Conservation (phyloP, 1,284 basidiomycete species). For the Polyporus tsugae region DNA sequence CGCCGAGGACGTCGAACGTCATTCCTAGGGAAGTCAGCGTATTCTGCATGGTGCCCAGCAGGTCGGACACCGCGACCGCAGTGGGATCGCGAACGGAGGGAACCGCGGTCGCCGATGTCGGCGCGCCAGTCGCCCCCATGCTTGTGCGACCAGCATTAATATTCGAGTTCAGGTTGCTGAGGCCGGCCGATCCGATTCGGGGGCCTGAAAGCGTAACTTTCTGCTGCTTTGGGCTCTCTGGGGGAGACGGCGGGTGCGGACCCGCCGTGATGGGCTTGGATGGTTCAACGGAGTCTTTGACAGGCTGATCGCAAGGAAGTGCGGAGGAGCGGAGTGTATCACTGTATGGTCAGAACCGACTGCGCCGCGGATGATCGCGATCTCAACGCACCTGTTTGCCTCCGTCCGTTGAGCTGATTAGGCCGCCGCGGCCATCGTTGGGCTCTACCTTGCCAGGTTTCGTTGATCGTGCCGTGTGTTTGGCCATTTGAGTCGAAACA, state of each 20-base stretch:
- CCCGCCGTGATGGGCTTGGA: not conserved
- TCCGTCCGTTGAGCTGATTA: not conserved
- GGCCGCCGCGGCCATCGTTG: too few species aligned
- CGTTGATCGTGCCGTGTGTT: not conserved
- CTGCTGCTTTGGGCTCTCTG: not conserved
- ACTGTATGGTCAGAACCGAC: not conserved
- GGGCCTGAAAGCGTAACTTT: not conserved
- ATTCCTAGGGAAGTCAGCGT: constrained; percentile 48
- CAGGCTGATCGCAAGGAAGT: not conserved
- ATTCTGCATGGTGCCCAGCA: constrained; percentile 53
- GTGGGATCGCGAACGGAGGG: constrained; percentile 29
- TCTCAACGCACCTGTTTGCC: not conserved
- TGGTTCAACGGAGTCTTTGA: not conserved
- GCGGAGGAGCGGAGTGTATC: not conserved
- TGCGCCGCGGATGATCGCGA: not conserved
- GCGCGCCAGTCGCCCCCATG: not conserved
- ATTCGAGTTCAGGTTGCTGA: not conserved
- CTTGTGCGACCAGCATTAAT: not conserved
- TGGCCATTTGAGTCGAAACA: not conserved
- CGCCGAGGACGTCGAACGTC: constrained; percentile 54
- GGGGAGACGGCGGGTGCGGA: not conserved
- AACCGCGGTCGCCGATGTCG: constrained; percentile 27
- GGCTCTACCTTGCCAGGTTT: not conserved
- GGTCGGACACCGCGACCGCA: constrained; percentile 48
- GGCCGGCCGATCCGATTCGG: not conserved